A percentile compares a stretch with the other conserved stretches of the same genome.
These are phyloP conservation scores for Laguncularia racemosa DNA, from an alignment of 345 rosid species.

Conservation along the genomic window DNA sequence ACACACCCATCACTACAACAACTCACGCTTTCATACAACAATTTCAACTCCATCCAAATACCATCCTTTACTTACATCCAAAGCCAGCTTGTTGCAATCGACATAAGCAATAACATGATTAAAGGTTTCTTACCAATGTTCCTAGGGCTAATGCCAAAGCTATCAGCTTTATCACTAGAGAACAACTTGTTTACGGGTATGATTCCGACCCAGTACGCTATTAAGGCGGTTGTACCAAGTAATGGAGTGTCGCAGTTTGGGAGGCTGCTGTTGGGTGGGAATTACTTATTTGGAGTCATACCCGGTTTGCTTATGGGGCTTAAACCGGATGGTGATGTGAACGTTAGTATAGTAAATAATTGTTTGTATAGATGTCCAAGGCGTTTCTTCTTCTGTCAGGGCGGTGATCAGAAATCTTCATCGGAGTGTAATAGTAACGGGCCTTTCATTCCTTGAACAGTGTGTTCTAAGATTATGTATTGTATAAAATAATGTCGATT, in stretches of 20 bases:
- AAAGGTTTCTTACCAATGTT: constrained; percentile 27
- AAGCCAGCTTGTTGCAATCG: constrained; percentile 47
- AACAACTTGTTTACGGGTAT: constrained; percentile 32
- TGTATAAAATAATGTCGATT: neutral
- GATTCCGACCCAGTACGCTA: constrained; percentile 34
- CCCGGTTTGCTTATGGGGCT: constrained; percentile 56
- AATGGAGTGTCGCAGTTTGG: constrained; percentile 41
- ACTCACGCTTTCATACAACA: constrained; percentile 65
- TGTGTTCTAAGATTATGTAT: neutral
- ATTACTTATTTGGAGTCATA: constrained; percentile 68
- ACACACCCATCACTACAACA: constrained; percentile 68
- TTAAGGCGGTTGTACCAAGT: constrained; percentile 30
- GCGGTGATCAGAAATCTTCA: constrained; percentile 55
- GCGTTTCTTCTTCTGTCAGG: constrained; percentile 66
- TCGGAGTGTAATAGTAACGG: constrained; percentile 57
- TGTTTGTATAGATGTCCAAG: constrained; percentile 73
- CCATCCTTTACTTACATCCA: constrained; percentile 23
- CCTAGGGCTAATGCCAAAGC: constrained; percentile 31
- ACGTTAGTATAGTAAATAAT: constrained; percentile 51
- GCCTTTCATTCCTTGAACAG: constrained; percentile 31
- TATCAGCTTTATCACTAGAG: constrained; percentile 33
- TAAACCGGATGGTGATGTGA: constrained; percentile 47
- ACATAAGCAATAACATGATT: constrained; percentile 31
- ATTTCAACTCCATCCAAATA: constrained; percentile 45
- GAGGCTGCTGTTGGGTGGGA: constrained; percentile 79